A percentile compares a stretch with the other conserved stretches of the same genome.
Conservation (phyloP, 371 early-diverging fungal genomes). For the Rhizomucor miehei region DNA sequence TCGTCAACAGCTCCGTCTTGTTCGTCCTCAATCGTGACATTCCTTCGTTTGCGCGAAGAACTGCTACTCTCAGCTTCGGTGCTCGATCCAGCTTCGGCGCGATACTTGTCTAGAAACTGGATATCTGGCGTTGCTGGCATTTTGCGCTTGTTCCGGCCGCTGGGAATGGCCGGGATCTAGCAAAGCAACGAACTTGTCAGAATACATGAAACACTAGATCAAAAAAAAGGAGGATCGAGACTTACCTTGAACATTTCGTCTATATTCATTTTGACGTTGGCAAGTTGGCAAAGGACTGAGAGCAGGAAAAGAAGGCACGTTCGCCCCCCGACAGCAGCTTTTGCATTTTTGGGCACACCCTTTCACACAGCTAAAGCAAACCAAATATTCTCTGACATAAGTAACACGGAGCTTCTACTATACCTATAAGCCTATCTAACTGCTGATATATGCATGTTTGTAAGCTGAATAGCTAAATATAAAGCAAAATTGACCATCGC, state of each 20-base stretch:
- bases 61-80: slow-evolving; percentile 15
- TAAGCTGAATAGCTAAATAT: no score
- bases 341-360: no score
- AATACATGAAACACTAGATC: neutral
- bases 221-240: neutral
- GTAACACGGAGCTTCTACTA: no score
- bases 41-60: slow-evolving; percentile 22
- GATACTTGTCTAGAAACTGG: slow-evolving; percentile 44
- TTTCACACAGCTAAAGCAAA: no score
- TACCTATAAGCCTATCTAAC: no score
- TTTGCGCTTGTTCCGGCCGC: slow-evolving; percentile 60
- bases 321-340: no score
- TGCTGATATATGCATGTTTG: no score
- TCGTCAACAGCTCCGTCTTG: slow-evolving; percentile 46
- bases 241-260: slow-evolving; percentile 70
- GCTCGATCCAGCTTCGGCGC: slow-evolving; percentile 21
- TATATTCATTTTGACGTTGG: slow-evolving; percentile 55
- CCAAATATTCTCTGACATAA: no score
- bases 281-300: neutral
- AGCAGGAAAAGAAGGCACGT: no score
- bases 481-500: no score
- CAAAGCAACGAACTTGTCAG: slow-evolving; percentile 1
- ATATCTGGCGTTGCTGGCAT: slow-evolving; percentile 51
- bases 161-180: slow-evolving; percentile 58
- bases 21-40: slow-evolving; percentile 36